Conservation (phyloP, 306 rosid genomes). For the Prunus mira region DNA sequence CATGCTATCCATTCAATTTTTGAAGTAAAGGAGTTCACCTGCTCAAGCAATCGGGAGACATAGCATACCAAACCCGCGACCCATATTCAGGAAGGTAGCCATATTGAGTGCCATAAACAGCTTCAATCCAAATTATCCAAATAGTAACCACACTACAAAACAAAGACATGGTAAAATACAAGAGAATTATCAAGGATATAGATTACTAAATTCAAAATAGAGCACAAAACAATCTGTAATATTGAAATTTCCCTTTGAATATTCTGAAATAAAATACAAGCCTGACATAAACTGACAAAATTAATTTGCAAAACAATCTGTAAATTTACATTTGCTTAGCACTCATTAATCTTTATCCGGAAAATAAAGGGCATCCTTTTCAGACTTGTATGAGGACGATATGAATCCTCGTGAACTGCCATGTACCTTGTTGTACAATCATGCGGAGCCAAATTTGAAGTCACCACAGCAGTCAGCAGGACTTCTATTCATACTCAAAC, state of each 20-base stretch:
- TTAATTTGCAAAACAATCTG: conserved; percentile 14
- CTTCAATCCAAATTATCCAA: background rate
- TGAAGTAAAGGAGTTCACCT: background rate
- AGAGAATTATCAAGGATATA: background rate
- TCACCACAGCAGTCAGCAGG: background rate
- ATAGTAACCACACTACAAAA: background rate
- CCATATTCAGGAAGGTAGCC: background rate
- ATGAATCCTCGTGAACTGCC: background rate
- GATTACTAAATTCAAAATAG: background rate
- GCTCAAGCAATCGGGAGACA: conserved; percentile 5
- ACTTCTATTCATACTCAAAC: conserved; percentile 53
- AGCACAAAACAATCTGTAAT: background rate
- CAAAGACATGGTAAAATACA: background rate
- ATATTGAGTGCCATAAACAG: conserved; percentile 4
- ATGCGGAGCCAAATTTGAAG: conserved; percentile 2
- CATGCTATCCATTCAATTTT: background rate
- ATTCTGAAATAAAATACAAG: conserved; percentile 1
- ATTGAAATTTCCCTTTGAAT: conserved; percentile 2
- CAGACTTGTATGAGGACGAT: background rate
- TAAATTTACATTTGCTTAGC: conserved; percentile 27
- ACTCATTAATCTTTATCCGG: background rate
- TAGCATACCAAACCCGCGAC: background rate
- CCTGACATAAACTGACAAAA: background rate
- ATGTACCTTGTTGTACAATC: conserved; percentile 21
- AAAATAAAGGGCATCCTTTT: conserved; percentile 4